Base-by-base conservation (phyloP, 2,329 filamentous ascomycete species). In the Colletotrichum nymphaeae region DNA sequence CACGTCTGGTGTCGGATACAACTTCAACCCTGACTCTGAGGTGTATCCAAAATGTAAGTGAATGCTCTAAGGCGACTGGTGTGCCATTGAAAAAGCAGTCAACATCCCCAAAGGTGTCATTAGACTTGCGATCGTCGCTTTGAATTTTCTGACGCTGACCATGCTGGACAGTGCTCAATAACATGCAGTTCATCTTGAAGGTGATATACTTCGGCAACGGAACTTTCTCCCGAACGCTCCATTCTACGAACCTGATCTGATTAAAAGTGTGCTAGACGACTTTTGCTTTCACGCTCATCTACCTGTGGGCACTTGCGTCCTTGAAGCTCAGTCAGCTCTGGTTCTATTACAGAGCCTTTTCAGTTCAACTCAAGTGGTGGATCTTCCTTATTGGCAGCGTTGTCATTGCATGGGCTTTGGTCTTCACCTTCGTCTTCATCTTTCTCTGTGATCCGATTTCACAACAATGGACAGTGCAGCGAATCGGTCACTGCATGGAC, bases 391-490 rank as follows among this genome's bases (percentile, higher is more conserved):
- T 75, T 26, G 64, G 64, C 7, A 73, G 58, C 35, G 62, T 77
- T 57, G 69, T 73, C 56, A 35, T 74, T 19, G 63, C 42, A 7
- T 78, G 77, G 77, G 70, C 65, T n/a, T 9, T 77, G 24, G 35
- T 60, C 19, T 76, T 76, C 55, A 76, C 76, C 12, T 74, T 77
- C 49, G 59, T 75, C 60, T 74, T 76, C 67, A 75, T 76, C 67
- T 77, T 78, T 58, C 73, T 77, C 26, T 78, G 77, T 67, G 58
- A 75, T 49, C 77, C 76, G 11, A 71, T 77, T 42, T 28, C 73
- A 53, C 73, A 74, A 42, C 77, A 77, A 46, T 78, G 77, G 77
- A 75, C 74, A 32, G 68, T 76, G 22, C 64, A 72, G 19, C 74
- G 77, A 2, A 74, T 76, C 46, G 76, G 76, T 16, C 63, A 55